Evolutionary conservation across 306 rosid genomes (phyloP).

Genomic region (Trifolium pratense): DNA sequence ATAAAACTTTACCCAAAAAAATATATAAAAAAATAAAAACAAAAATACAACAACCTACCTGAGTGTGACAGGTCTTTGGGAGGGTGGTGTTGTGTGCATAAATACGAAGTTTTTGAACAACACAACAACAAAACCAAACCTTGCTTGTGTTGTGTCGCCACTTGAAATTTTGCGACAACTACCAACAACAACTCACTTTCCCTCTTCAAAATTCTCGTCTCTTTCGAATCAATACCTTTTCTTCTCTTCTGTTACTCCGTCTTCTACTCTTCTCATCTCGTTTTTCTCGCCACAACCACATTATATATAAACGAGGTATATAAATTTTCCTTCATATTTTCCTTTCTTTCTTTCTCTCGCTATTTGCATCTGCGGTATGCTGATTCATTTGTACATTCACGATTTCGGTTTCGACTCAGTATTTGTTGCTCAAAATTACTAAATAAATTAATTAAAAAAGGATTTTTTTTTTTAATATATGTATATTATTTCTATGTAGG

Average conservation of each 20-base stretch:
- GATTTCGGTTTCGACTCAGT: too few relatives aligned
- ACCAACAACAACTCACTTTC: slow-evolving; percentile 19
- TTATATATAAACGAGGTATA: slow-evolving; percentile 34
- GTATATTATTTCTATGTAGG: neutral
- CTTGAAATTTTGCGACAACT: neutral
- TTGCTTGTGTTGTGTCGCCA: neutral
- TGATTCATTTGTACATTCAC: neutral
- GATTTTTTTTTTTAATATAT: neutral
- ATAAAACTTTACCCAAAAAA: too few relatives aligned
- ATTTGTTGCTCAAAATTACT: too few relatives aligned
- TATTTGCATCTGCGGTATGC: slow-evolving; percentile 31
- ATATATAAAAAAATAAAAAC: neutral
- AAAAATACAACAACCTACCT: neutral
- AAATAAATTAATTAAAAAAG: too few relatives aligned
- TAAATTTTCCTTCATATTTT: slow-evolving; percentile 13
- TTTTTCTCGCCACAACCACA: slow-evolving; percentile 40
- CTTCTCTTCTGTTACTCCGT: slow-evolving; percentile 17
- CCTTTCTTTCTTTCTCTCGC: neutral
- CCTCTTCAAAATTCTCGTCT: slow-evolving; percentile 4
- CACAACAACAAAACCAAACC: neutral
- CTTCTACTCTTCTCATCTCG: slow-evolving; percentile 36
- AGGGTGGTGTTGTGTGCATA: neutral
- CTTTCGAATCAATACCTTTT: neutral
- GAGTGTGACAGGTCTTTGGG: neutral
- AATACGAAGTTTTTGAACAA: neutral